These are phyloP conservation scores for Pisolithus marmoratus DNA, from an alignment of 768 basidiomycete genomes.

Conservation along the genomic window DNA sequence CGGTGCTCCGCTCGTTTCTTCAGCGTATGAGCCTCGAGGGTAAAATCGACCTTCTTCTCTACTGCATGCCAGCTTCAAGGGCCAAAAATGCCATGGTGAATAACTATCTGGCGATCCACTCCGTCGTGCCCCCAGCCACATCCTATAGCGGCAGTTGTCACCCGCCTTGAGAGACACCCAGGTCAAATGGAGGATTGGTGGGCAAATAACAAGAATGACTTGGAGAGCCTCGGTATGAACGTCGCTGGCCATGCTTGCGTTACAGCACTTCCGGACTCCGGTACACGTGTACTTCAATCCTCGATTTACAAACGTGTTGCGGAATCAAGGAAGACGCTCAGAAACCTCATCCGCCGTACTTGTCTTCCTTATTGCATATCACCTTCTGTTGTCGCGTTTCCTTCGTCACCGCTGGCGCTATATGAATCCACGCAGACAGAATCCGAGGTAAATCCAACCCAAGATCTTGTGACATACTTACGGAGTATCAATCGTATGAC, in stretches of 20 bases:
- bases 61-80: constrained; percentile 16
- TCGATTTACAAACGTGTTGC: constrained; percentile 9
- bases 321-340: constrained; percentile 7
- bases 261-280: constrained; percentile 9
- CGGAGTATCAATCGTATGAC: too few relatives aligned
- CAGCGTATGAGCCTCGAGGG: constrained; percentile 2
- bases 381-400: constrained; percentile 5
- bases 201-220: constrained; percentile 8
- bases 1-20: constrained; percentile 5
- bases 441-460: background rate
- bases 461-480: too few relatives aligned
- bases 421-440: background rate
- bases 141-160: constrained; percentile 14
- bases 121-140: constrained; percentile 3
- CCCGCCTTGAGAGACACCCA: constrained; percentile 16
- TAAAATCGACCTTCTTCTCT: constrained; percentile 15
- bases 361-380: background rate
- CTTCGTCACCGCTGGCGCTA: background rate
- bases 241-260: constrained; percentile 18
- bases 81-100: constrained; percentile 14
- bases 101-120: constrained; percentile 9
- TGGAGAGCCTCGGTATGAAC: constrained; percentile 10
- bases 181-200: constrained; percentile 20
- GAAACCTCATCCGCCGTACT: constrained; percentile 10
- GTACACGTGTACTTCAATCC: background rate